Evolutionary conservation across 2,329 filamentous ascomycete genomes (phyloP).

Genomic region (Triangularia verruculosa): DNA sequence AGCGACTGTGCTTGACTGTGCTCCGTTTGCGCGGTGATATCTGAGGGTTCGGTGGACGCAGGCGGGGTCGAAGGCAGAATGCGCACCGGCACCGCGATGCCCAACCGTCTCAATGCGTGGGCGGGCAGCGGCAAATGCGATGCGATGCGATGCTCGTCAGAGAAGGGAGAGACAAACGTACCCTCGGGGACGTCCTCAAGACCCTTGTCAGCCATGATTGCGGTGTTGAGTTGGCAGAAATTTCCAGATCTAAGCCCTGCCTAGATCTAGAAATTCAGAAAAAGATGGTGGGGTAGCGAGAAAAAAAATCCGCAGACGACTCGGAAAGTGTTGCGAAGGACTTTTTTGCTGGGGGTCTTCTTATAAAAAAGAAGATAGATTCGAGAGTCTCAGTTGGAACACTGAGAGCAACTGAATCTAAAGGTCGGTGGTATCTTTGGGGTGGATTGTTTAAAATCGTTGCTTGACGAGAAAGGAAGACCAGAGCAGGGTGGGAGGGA

Average conservation of each 20-base stretch:
- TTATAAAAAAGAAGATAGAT: constrained; percentile 49
- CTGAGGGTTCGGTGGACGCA: constrained; percentile 6
- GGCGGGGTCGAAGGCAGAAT: constrained; percentile 13
- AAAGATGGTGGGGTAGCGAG: constrained; percentile 38
- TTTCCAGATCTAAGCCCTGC: constrained; percentile 74
- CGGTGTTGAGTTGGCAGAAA: constrained; percentile 53
- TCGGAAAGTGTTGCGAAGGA: constrained; percentile 32
- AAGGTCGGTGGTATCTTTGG: constrained; percentile 37
- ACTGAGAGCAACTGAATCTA: constrained; percentile 36
- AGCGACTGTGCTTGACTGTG: constrained; percentile 16
- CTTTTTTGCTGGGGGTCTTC: constrained; percentile 25
- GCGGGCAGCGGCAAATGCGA: constrained; percentile 2
- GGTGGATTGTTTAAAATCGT: constrained; percentile 20
- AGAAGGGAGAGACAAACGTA: constrained; percentile 49
- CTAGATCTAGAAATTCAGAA: constrained; percentile 63
- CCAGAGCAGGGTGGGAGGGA: constrained; percentile 10
- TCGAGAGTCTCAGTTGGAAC: constrained; percentile 46
- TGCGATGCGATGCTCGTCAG: constrained; percentile 6
- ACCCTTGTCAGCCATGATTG: constrained; percentile 99
- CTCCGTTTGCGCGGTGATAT: neutral
- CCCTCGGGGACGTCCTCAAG: constrained; percentile 96
- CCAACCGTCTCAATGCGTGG: constrained; percentile 8
- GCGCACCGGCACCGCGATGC: constrained; percentile 2
- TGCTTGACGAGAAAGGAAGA: constrained; percentile 22
- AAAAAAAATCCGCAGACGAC: constrained; percentile 38